Evolutionary conservation across 345 rosid genomes (phyloP), one percentile per base, ranked within the genome.

Genomic region (Salix dunnii): DNA sequence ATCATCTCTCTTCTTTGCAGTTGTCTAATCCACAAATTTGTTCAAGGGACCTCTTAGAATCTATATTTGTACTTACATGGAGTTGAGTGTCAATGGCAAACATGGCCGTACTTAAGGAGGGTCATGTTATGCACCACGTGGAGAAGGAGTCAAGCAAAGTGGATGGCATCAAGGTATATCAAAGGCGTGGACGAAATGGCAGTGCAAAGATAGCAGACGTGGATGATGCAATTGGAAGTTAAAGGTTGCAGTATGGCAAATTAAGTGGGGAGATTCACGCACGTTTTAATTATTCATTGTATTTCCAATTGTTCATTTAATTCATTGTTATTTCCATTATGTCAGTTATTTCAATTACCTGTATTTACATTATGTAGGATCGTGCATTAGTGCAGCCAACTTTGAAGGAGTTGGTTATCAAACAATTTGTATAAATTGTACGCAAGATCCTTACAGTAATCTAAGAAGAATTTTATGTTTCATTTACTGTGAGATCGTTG

Each of bases 321-420:
- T 31, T 4, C 35, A 31, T 31, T 31, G 35, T 31, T 31, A 31
- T 3, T 31, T 31, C 35, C 5, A 4, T 31, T 31, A 31, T 31
- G 5, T 31, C 5, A 31, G 35, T 31, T 4, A 31, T 31, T 31
- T 31, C 35, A 3, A 31, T 31, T 31, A 28, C 35, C 0, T 31
- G 35, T 31, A 31, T 28, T 31, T 4, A 4, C 35, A 31, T 6
- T 51, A 51, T 5, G 58, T 0, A 20, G 5, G 58, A 49, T 49
- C 5, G 10, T 49, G 8, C 0, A 2, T 0, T 51, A 51, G 10
- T 20, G 23, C 0, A 0, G 2, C 10, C 58, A 1, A 20, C 1
- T 51, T 51, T 20, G n/a, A 18, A 51, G 23, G n/a, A 20, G 58
- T 20, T 51, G 11, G 58, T 51, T 20, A 20, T 20, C 7, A 2